phyloP scores from a whole-genome alignment of 225 moss, liverwort and hornwort species.

The Neckera pumila region DNA sequence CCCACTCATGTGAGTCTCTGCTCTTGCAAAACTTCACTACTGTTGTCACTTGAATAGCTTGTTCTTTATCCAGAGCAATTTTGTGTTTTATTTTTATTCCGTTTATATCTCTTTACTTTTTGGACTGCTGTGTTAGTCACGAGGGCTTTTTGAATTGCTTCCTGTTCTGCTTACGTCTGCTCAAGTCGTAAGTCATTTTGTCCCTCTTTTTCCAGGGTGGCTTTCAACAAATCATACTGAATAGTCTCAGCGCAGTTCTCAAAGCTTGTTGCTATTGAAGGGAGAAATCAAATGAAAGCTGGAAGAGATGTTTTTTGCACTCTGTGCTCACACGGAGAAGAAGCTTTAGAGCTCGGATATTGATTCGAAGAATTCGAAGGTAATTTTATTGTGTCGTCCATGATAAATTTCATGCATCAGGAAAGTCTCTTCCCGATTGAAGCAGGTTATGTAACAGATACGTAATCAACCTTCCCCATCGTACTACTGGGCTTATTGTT shows the following conservation, averaged over 20 bases:
- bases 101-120: not conserved
- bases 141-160: not conserved
- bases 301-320: not conserved
- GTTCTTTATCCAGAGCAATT: not conserved
- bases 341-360: not conserved
- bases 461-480: not conserved
- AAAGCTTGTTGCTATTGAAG: not conserved
- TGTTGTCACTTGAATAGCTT: not conserved
- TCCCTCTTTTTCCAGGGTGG: not conserved
- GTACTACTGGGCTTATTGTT: not conserved
- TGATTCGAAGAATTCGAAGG: not conserved
- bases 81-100: not conserved
- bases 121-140: not conserved
- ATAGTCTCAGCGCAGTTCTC: not conserved
- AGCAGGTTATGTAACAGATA: not conserved
- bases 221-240: not conserved
- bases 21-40: not conserved
- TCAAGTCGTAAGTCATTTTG: not conserved
- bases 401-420: not conserved
- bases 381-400: not conserved
- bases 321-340: not conserved
- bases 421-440: not conserved
- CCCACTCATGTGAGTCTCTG: constrained; percentile 1
- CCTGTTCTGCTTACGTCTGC: not conserved
- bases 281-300: not conserved